These are phyloP conservation scores for Chiua virens DNA, from an alignment of 768 basidiomycete genomes.

Conservation along the genomic window DNA sequence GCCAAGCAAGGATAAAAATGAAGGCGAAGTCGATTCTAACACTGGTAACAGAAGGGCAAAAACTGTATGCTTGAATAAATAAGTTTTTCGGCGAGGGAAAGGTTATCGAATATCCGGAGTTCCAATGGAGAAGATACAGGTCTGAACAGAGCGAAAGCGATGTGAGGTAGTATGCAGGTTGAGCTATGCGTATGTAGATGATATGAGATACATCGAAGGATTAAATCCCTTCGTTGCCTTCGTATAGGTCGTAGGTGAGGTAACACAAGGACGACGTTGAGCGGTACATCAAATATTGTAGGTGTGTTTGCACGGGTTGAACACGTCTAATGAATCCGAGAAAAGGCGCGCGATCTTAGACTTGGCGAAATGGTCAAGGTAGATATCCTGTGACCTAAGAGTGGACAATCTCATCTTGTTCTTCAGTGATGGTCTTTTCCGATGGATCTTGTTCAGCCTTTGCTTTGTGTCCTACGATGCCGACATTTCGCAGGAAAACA, in stretches of 20 bases:
- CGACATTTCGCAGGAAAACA: conserved; percentile 42
- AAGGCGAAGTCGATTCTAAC: too few relatives aligned
- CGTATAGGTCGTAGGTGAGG: conserved; percentile 2
- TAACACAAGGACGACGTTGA: not conserved
- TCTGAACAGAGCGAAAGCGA: not conserved
- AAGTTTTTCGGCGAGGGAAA: too few relatives aligned
- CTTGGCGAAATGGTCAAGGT: not conserved
- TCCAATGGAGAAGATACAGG: not conserved
- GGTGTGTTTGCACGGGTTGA: not conserved
- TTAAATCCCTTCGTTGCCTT: conserved; percentile 5
- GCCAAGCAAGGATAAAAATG: too few relatives aligned
- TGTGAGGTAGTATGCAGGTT: not conserved
- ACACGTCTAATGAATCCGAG: not conserved
- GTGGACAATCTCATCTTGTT: not conserved
- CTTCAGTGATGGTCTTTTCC: conserved; percentile 23
- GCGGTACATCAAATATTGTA: not conserved
- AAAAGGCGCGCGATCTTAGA: not conserved
- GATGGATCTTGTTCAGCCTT: conserved; percentile 8
- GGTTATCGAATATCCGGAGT: too few relatives aligned
- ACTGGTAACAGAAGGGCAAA: too few relatives aligned
- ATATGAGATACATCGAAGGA: not conserved
- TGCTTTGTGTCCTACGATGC: conserved; percentile 37
- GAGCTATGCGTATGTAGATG: not conserved
- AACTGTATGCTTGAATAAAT: too few relatives aligned
- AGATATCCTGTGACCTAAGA: too few relatives aligned